These are phyloP conservation scores for Lathyrus sativus DNA, from an alignment of 306 rosid species.

Conservation along the genomic window DNA sequence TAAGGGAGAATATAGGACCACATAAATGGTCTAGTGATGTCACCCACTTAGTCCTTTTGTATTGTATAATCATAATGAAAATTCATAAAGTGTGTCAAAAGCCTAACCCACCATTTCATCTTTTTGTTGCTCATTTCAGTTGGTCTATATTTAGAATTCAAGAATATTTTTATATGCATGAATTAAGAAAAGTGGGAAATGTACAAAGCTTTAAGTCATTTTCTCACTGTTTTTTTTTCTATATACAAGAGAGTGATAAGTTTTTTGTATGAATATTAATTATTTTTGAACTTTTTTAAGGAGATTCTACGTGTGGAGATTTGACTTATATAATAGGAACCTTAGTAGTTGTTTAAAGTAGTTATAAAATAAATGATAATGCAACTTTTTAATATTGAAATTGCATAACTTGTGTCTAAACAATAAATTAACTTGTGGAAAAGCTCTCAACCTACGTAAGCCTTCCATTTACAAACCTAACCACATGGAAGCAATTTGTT, in stretches of 20 bases:
- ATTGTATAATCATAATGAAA: constrained; percentile 25
- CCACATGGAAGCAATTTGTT: constrained; percentile 1
- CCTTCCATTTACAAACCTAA: constrained; percentile 12
- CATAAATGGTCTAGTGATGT: constrained; percentile 52
- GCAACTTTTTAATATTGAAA: background rate
- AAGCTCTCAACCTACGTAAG: background rate
- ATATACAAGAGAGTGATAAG: background rate
- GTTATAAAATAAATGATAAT: constrained; percentile 2
- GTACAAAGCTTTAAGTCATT: background rate
- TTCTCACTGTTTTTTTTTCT: background rate
- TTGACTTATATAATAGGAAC: constrained; percentile 6
- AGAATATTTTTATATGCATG: constrained; percentile 18
- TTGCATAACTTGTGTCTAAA: constrained; percentile 1
- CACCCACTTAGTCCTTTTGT: constrained; percentile 40
- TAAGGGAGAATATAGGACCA: constrained; percentile 45
- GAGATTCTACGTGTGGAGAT: background rate
- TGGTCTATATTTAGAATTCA: constrained; percentile 21
- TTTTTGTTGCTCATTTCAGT: constrained; percentile 46
- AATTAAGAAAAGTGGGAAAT: background rate
- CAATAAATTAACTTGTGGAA: background rate
- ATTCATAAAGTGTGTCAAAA: constrained; percentile 24
- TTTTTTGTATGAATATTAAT: background rate
- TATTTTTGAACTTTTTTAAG: background rate
- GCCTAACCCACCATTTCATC: constrained; percentile 39
- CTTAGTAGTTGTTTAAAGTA: background rate